phyloP scores from a whole-genome alignment of 1,284 basidiomycete species.

The Caloboletus firmus region DNA sequence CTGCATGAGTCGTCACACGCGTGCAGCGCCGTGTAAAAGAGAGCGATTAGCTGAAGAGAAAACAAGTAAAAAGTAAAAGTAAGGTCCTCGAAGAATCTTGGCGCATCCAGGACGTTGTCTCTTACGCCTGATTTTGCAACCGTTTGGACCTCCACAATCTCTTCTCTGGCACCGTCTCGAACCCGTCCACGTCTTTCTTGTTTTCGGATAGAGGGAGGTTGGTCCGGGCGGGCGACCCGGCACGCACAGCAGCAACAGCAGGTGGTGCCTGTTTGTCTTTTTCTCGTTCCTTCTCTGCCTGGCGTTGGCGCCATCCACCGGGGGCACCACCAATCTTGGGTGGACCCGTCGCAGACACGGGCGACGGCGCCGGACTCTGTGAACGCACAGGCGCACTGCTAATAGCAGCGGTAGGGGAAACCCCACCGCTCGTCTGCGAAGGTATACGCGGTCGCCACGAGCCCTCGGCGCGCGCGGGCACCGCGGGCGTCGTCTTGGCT shows the following conservation, averaged over 20 bases:
- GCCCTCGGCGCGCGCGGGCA: slow-evolving; percentile 7
- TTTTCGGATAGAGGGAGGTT: slow-evolving; percentile 35
- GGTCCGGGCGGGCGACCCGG: slow-evolving; percentile 40
- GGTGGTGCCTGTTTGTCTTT: slow-evolving; percentile 20
- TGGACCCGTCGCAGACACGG: slow-evolving; percentile 32
- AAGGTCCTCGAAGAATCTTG: background rate
- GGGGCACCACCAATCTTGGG: slow-evolving; percentile 40
- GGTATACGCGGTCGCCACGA: slow-evolving; percentile 24
- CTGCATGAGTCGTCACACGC: background rate
- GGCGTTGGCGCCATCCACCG: slow-evolving; percentile 54
- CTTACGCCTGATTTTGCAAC: slow-evolving; percentile 17
- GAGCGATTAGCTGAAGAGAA: background rate
- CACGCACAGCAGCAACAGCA: slow-evolving; percentile 24
- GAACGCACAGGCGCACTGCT: slow-evolving; percentile 35
- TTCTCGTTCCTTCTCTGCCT: slow-evolving; percentile 47
- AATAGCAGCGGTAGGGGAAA: slow-evolving; percentile 14
- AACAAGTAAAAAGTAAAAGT: background rate
- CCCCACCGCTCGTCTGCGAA: slow-evolving; percentile 8
- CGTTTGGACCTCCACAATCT: slow-evolving; percentile 47
- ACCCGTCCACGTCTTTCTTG: slow-evolving; percentile 66
- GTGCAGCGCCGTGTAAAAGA: background rate
- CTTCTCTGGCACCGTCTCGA: slow-evolving; percentile 57
- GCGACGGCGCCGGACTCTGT: slow-evolving; percentile 26
- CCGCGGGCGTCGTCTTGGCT: slow-evolving; percentile 13
- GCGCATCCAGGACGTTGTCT: too few species aligned